Evolutionary conservation across 352 stramenopile species (phyloP).

Genomic region (Pythium rishiriense): DNA sequence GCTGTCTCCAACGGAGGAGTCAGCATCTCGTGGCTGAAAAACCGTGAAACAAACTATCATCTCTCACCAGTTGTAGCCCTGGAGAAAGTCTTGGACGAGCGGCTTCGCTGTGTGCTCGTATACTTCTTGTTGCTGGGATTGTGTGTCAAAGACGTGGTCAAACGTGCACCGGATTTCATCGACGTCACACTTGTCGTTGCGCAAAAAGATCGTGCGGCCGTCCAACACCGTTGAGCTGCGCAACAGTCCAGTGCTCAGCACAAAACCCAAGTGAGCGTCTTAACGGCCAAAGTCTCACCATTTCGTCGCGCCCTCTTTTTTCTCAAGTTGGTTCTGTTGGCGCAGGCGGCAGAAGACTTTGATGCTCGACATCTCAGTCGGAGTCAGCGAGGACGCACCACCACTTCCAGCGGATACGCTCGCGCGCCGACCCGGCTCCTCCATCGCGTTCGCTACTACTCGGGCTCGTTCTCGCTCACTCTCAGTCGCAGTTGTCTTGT

Average conservation of each 20-base stretch:
- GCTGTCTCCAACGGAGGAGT: constrained; percentile 15
- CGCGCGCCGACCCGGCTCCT: constrained; percentile 17
- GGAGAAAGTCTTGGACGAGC: constrained; percentile 62
- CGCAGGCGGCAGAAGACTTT: constrained; percentile 78
- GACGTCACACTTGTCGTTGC: constrained; percentile 67
- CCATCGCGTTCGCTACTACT: background rate
- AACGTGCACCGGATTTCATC: constrained; percentile 79
- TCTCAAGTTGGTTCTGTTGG: constrained; percentile 76
- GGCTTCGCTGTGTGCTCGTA: constrained; percentile 70
- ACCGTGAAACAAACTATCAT: too few species aligned
- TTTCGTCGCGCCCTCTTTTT: constrained; percentile 53
- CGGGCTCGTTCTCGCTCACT: background rate
- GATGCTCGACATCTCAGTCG: constrained; percentile 43
- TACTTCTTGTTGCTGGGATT: constrained; percentile 65
- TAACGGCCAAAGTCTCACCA: constrained; percentile 35
- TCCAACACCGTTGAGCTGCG: constrained; percentile 57
- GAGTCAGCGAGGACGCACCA: background rate
- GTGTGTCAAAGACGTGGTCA: constrained; percentile 62
- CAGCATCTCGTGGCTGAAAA: background rate
- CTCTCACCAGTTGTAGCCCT: constrained; percentile 73
- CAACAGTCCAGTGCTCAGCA: too few species aligned
- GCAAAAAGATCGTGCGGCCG: constrained; percentile 56
- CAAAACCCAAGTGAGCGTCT: background rate
- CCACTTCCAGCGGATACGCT: background rate
- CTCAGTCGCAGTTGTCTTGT: background rate